Conservation (phyloP, 2,329 filamentous ascomycete genomes). For the Claviceps sp. region DNA sequence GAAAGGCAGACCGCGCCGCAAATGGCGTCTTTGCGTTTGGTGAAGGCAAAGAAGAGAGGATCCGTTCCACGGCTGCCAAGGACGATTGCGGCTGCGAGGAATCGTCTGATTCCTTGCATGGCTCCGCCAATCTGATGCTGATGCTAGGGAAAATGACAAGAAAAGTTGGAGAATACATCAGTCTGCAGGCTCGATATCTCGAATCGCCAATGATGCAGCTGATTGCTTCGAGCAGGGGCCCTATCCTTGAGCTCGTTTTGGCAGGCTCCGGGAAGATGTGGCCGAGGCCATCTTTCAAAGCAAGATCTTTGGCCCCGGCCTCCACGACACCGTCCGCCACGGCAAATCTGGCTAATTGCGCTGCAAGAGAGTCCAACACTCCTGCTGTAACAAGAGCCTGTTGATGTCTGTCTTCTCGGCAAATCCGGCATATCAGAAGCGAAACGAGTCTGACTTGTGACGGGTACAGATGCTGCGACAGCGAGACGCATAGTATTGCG, state of each 20-base stretch:
- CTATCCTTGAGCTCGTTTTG: conserved; percentile 43
- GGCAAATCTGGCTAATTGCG: conserved; percentile 58
- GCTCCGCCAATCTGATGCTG: conserved; percentile 36
- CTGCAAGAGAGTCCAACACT: conserved; percentile 65
- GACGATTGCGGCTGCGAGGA: conserved; percentile 12
- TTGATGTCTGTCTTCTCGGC: conserved; percentile 57
- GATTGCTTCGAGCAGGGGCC: conserved; percentile 64
- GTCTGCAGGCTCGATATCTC: conserved; percentile 59
- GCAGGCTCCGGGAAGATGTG: conserved; percentile 50
- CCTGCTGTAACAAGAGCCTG: conserved; percentile 57
- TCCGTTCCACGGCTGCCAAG: conserved; percentile 46
- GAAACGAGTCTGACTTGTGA: conserved; percentile 49
- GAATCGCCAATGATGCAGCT: conserved; percentile 67
- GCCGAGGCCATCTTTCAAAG: conserved; percentile 39
- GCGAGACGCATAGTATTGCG: conserved; percentile 49
- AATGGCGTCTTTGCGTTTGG: conserved; percentile 21
- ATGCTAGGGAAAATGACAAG: conserved; percentile 53
- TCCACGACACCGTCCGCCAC: conserved; percentile 56
- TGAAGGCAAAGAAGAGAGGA: conserved; percentile 44
- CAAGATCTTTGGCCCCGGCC: conserved; percentile 44
- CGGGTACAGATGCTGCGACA: conserved; percentile 37
- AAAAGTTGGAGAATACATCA: conserved; percentile 55
- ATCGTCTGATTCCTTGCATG: conserved; percentile 32
- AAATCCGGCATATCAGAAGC: conserved; percentile 43
- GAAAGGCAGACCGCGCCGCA: conserved; percentile 12